Percentiles rank a stretch among this genome's conserved stretches.
Evolutionary conservation across 2,329 filamentous ascomycete genomes (phyloP).

Genomic region (Bertia moriformis): DNA sequence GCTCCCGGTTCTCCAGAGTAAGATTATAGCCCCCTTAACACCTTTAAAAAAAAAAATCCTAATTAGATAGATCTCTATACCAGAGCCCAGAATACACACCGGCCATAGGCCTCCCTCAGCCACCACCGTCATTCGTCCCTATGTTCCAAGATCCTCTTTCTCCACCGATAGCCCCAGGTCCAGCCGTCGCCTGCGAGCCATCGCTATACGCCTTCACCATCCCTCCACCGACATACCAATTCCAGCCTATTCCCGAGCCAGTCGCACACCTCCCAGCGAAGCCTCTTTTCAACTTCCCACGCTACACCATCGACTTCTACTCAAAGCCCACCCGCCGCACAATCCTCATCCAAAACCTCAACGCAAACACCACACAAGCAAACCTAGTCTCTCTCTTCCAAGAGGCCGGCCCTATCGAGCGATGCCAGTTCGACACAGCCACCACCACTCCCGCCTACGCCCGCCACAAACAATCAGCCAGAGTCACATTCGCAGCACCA

Average conservation of each 20-base stretch:
- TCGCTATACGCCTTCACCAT: not conserved
- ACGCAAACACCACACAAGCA: conserved; percentile 10
- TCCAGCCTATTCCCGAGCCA: not conserved
- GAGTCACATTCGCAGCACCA: conserved; percentile 6
- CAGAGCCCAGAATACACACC: conserved; percentile 3
- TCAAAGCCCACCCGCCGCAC: conserved; percentile 7
- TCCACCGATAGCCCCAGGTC: too few species aligned
- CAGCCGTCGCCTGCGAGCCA: too few species aligned
- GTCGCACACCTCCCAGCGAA: not conserved
- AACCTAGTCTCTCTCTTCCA: conserved; percentile 14
- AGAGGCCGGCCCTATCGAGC: conserved; percentile 8
- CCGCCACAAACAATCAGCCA: not conserved
- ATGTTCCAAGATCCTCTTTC: not conserved
- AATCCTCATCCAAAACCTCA: conserved; percentile 12
- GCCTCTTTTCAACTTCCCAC: not conserved
- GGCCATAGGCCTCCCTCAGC: conserved; percentile 4
- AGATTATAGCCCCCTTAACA: too few species aligned
- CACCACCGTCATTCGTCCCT: conserved; percentile 1
- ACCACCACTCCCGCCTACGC: not conserved
- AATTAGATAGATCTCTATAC: too few species aligned
- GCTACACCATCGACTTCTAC: conserved; percentile 3
- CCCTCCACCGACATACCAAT: not conserved
- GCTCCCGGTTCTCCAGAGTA: conserved; percentile 19
- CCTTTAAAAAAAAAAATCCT: too few species aligned
- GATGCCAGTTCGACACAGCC: not conserved